Evolutionary conservation across 306 rosid genomes (phyloP), one percentile per base, ranked within the genome.

Genomic region (Malus asiatica): DNA sequence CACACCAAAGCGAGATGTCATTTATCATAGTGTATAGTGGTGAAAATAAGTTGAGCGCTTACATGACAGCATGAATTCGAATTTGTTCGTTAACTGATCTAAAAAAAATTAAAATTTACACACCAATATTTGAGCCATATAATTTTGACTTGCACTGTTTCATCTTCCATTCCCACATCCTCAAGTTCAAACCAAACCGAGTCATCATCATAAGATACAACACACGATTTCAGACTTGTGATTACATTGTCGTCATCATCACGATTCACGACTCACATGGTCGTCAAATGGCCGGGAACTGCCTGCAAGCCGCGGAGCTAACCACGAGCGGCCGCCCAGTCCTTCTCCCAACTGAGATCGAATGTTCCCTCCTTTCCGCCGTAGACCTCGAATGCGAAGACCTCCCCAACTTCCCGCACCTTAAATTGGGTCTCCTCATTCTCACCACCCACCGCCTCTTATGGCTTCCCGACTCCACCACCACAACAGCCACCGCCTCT

Each of bases 261-360:
- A 38, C 42, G 42, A 38, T 38, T 38, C 42, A 7, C 42, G 42
- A 38, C 42, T 38, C 38, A 27, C 32, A 14, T 14, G 66, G 25
- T 29, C 20, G 22, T 66, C 70, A 66, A 66, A 84, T 87, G 97
- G 87, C 89, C 79, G 86, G 80, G 0, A 82, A 85, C 66, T 87
- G 76, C 82, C 85, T 88, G 44, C 92, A 80, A 35, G 45, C 84
- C 83, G 99, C 87, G 71, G 85, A 87, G 44, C 86, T 89, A 58
- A 95, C 99, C 3, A 83, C 83, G 4, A 95, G 96, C 45, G 97
- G 99, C 22, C 91, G 96, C 1, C 99, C 99, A 30, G 90, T 95
- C 4, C 88, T 95, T 3, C 70, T 86, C 22, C 90, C 82, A 0
- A 77, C 79, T 77, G 99, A 92, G 77, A 82, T 89, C 68, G 99